Percentiles rank a stretch among this genome's conserved stretches.
These are phyloP conservation scores for Russula vinacea DNA, from an alignment of 768 basidiomycete genomes.

Conservation along the genomic window DNA sequence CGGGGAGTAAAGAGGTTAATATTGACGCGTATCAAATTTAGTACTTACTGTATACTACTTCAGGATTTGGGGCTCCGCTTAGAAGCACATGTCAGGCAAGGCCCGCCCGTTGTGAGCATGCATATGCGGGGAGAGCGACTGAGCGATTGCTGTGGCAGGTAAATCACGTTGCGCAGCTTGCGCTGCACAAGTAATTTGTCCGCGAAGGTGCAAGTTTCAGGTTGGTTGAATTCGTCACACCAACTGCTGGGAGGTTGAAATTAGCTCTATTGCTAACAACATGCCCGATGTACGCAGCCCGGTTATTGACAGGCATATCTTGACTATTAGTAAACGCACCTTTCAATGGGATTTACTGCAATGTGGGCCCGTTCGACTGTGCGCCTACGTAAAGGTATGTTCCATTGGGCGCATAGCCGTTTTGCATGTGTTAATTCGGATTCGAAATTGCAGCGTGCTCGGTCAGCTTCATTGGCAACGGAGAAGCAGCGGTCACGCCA, in stretches of 20 bases:
- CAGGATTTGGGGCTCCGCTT: too few relatives aligned
- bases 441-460: conserved; percentile 39
- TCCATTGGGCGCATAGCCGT: conserved; percentile 44
- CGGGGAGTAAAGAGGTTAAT: too few relatives aligned
- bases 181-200: conserved; percentile 42
- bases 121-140: conserved; percentile 35
- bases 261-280: conserved; percentile 39
- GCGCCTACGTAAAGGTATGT: conserved; percentile 37
- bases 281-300: conserved; percentile 42
- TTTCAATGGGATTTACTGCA: conserved; percentile 62
- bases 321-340: conserved; percentile 45
- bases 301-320: conserved; percentile 30
- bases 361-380: conserved; percentile 44
- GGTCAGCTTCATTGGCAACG: conserved; percentile 49
- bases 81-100: too few relatives aligned
- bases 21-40: too few relatives aligned
- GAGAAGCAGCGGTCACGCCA: conserved; percentile 35
- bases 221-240: conserved; percentile 38
- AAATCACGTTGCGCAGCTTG: conserved; percentile 26
- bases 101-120: conserved; percentile 36
- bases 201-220: conserved; percentile 41
- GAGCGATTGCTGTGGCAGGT: conserved; percentile 34
- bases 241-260: conserved; percentile 39
- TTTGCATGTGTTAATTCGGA: conserved; percentile 42
- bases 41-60: too few relatives aligned